These are phyloP conservation scores for Pseudoturritis turrita DNA, from an alignment of 345 rosid genomes.

Conservation along the genomic window DNA sequence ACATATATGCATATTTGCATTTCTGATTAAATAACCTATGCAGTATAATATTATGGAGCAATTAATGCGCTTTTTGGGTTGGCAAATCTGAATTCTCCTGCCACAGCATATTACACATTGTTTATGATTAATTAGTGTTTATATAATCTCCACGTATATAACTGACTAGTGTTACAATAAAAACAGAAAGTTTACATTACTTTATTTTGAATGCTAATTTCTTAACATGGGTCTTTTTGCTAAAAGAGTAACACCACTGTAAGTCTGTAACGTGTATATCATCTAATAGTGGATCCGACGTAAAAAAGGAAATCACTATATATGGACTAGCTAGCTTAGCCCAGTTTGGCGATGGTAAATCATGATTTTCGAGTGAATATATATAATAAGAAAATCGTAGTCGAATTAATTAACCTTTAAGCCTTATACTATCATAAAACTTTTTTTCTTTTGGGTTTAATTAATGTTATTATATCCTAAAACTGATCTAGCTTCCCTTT, in stretches of 20 bases:
- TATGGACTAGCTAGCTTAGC: neutral
- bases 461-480: neutral
- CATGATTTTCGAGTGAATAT: neutral
- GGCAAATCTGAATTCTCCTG: constrained; percentile 4
- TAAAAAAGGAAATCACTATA: neutral
- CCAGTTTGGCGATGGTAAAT: neutral
- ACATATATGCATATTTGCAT: neutral
- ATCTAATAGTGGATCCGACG: neutral
- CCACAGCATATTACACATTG: neutral
- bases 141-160: neutral
- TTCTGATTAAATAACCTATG: neutral
- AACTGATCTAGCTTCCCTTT: neutral
- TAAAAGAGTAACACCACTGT: neutral
- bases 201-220: neutral
- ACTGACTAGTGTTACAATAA: neutral
- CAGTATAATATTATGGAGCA: neutral
- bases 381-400: neutral
- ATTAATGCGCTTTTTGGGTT: constrained; percentile 17
- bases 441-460: neutral
- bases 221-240: neutral
- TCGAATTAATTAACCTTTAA: neutral
- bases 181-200: neutral
- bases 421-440: neutral
- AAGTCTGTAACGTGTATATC: neutral
- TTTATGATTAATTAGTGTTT: constrained; percentile 3